A percentile compares a stretch with the other conserved stretches of the same genome.
phyloP scores from a whole-genome alignment of 371 early-diverging fungal species.

The Mucor saturninus region DNA sequence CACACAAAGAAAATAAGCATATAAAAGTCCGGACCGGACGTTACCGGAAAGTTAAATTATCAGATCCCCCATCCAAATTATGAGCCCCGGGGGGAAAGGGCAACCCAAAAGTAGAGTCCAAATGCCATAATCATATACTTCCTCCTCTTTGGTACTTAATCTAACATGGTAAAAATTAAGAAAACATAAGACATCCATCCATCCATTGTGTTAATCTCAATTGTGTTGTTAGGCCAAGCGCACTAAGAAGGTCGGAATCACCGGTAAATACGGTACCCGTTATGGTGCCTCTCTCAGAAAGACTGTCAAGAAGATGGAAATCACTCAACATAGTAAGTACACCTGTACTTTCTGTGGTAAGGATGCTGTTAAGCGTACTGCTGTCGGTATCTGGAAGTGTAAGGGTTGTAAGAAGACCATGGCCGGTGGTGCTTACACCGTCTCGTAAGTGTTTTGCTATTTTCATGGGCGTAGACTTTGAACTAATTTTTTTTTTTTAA shows the following conservation, averaged over 20 bases:
- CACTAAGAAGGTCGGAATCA: conserved; percentile 99
- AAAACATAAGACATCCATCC: conserved; percentile 24
- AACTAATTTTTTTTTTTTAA: background rate
- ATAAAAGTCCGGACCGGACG: background rate
- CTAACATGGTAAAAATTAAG: conserved; percentile 21
- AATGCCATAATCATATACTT: conserved; percentile 11
- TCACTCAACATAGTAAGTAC: conserved; percentile 99
- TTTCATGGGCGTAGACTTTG: background rate
- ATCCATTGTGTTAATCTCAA: conserved; percentile 10
- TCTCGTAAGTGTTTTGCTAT: conserved; percentile 65
- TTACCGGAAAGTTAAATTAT: background rate
- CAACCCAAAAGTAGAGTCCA: conserved; percentile 2
- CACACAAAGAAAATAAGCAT: too few species aligned
- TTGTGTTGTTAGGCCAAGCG: conserved; percentile 82
- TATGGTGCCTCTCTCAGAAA: conserved; percentile 99
- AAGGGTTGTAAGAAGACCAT: conserved; percentile 94
- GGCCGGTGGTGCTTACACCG: conserved; percentile 99
- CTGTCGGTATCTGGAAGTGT: conserved; percentile 99
- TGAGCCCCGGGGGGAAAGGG: background rate
- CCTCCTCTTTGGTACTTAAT: conserved; percentile 29
- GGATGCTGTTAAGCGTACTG: conserved; percentile 94
- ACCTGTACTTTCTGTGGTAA: conserved; percentile 99
- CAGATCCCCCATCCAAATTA: too few species aligned
- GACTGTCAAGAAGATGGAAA: conserved; percentile 99
- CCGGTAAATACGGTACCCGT: conserved; percentile 99